Base-by-base conservation (phyloP, 257 asterid genomes). In the Thymus mandschuricus region DNA sequence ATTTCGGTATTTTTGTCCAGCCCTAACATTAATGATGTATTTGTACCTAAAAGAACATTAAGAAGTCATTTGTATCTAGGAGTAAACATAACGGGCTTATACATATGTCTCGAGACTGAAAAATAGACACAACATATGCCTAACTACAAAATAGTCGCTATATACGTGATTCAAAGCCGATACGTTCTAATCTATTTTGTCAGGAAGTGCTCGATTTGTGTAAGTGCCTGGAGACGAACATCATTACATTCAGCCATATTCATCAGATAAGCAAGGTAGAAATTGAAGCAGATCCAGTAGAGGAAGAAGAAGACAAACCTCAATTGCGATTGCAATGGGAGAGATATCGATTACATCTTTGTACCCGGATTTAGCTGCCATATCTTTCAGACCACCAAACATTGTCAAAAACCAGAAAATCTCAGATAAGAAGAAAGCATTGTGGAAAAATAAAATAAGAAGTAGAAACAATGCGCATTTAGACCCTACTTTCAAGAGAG, bases 311-410 rank as follows among this genome's bases (percentile, higher is more conserved):
- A 68, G 46, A 75, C 61, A 29, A 40, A 91, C 98, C 98, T 91
- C 96, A 50, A 84, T 66, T 13, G 97, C 94, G 67, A 91, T 91
- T 65, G 48, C 79, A 34, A 78, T 75, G 52, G 97, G 96, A 38
- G 92, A 81, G 81, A 91, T 76, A 48, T 72, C 66, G 67, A 81
- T 75, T 15, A 89, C 87, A 73, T 94, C 98, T 66, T 77, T 67
- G 38, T 68, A 80, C 43, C 89, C 92, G 59, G 80, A 76, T 82
- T 94, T 84, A 45, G 64, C 80, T 9, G 90, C 95, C 67, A 91
- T 84, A 70, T 83, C 97, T 91, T 78, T 76, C 46, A 33, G 11
- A 64, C 41, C 8, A 49, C 33, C 55, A 48, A 38, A 43, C 33
- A 61, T 50, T 1, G 46, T 66, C 30, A 29, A 30, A 31, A 63